Evolutionary conservation across 495 filamentous ascomycete species (phyloP), one percentile per base, ranked within the genome.

Genomic region (Neurospora terricola): DNA sequence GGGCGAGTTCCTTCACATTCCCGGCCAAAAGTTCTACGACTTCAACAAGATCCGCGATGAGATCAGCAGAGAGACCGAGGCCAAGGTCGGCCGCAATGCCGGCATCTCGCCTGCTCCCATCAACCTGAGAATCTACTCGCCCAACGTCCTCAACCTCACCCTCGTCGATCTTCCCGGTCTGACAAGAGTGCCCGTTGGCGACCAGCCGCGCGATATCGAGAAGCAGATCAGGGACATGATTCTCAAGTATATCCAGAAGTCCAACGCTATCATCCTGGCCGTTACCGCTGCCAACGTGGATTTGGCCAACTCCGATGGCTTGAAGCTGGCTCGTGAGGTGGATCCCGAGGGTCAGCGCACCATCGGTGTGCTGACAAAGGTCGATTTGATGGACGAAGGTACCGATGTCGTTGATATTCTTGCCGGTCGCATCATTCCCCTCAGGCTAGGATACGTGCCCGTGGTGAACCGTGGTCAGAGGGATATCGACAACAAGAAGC

Each of bases 41-140:
- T 99, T 99, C 86, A 96, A 97, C 87, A 97, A 98, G 87, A 97
- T 99, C 77, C 90, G 96, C 74, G 96, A 99, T 48, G 96, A 99
- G 85, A 98, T 99, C 78, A 92, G 94, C 72, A 89, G 93, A 78
- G 96, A 99, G 85, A 99, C 96, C 69, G 96, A 98, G 75, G 88
- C 90, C 73, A 99, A 99, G 87, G 96, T 96, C 71, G 96, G 96
- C 70, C 89, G 91, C 73, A 98, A 98, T 84, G 92, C 92, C n/a
- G 94, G 93, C 79, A 98, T 99, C 82, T 97, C 94, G 71, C 93
- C 96, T 37, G 90, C 91, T 21, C 96, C 96, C 21, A 99, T 99
- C 85, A 97, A 97, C 84, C 87, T 99, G 74, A 89, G 96, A 77
- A 97, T 99, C 82, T 98, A 96, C 86, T 98, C 94, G 70, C 96